Conservation (phyloP, 768 basidiomycete genomes). For the Calocybe gangraenosa region DNA sequence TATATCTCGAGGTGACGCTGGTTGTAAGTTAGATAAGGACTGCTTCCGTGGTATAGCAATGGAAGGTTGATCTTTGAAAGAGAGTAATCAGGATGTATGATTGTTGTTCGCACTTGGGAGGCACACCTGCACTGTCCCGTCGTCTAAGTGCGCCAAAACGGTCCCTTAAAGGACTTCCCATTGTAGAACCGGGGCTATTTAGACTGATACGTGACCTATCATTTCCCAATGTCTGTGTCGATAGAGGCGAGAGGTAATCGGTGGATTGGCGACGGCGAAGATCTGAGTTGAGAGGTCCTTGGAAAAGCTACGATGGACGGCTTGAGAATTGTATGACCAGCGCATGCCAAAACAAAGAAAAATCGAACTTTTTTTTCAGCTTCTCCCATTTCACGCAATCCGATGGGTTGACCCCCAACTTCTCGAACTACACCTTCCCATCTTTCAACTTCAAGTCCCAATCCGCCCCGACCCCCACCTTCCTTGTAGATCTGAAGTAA, state of each 20-base stretch:
- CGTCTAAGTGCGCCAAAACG: conserved; percentile 62
- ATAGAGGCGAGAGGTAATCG: conserved; percentile 62
- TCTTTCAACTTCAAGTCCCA: conserved; percentile 82
- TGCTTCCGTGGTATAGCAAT: conserved; percentile 57
- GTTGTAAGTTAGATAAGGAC: conserved; percentile 61
- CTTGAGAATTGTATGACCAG: conserved; percentile 21
- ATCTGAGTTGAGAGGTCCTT: conserved; percentile 82
- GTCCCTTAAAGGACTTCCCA: conserved; percentile 59
- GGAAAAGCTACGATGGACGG: conserved; percentile 57
- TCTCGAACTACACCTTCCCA: conserved; percentile 90
- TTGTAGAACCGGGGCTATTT: conserved; percentile 35
- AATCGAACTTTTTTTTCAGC: conserved; percentile 80
- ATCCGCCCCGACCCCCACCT: conserved; percentile 64
- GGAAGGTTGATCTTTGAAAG: conserved; percentile 53
- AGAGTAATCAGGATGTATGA: conserved; percentile 15
- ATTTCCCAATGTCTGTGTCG: conserved; percentile 39
- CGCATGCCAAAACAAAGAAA: conserved; percentile 13
- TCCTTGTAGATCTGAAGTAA: conserved; percentile 81
- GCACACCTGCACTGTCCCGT: conserved; percentile 66
- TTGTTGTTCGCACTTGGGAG: conserved; percentile 3
- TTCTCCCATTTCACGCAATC: conserved; percentile 76
- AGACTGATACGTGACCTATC: conserved; percentile 61
- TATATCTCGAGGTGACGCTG: conserved; percentile 54
- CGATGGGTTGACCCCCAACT: conserved; percentile 64
- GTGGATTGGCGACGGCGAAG: conserved; percentile 80